These are phyloP conservation scores for Fusarium chuoi DNA, from an alignment of 2,329 filamentous ascomycete species.

Conservation along the genomic window DNA sequence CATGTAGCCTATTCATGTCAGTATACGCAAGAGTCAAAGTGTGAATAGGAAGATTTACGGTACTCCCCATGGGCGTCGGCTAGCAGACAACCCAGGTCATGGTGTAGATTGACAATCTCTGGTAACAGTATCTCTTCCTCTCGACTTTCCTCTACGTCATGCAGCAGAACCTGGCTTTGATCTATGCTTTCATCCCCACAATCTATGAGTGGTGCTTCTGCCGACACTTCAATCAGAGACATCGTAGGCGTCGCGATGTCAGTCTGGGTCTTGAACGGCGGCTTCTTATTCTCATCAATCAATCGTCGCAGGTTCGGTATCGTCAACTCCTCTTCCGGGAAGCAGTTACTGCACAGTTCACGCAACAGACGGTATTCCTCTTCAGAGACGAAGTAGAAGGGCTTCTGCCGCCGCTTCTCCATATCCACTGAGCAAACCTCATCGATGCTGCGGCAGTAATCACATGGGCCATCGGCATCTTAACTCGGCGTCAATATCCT, in stretches of 20 bases:
- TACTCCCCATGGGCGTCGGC: not conserved
- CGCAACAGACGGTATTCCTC: accelerated
- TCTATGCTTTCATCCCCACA: not conserved
- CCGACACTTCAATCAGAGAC: not conserved
- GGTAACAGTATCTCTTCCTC: not conserved
- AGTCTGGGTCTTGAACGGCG: accelerated
- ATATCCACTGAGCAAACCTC: not conserved
- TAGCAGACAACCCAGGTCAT: not conserved
- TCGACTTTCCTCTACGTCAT: not conserved
- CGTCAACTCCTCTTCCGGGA: not conserved
- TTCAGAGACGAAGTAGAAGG: not conserved
- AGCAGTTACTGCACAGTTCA: not conserved
- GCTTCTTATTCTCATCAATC: not conserved
- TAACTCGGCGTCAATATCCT: not conserved
- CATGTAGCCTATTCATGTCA: not conserved
- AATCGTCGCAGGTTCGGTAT: not conserved
- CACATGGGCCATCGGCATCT: not conserved
- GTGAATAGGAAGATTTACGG: not conserved
- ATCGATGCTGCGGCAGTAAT: not conserved
- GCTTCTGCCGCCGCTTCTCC: not conserved
- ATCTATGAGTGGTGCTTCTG: not conserved
- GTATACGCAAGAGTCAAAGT: too few species aligned
- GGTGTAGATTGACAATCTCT: not conserved
- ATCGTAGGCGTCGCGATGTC: not conserved
- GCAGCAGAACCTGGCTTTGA: accelerated